These are phyloP conservation scores for Mycosphaerella sp. DNA, from an alignment of 2,329 filamentous ascomycete genomes.

Conservation along the genomic window DNA sequence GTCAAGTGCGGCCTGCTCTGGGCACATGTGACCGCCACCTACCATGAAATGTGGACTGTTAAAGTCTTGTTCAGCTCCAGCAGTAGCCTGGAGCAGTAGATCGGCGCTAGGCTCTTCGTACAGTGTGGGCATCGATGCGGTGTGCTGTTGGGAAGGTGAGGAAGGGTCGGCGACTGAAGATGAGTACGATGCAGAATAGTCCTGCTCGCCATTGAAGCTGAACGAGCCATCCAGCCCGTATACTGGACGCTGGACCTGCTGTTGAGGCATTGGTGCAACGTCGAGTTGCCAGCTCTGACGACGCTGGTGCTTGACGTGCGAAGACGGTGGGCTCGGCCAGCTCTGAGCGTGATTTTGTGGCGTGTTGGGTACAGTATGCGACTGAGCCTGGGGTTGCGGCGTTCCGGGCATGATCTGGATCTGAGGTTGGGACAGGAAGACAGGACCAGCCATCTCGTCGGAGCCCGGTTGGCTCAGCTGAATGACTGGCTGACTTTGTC, in stretches of 20 bases:
- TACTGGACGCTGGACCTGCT: slow-evolving; percentile 22
- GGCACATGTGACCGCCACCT: slow-evolving; percentile 29
- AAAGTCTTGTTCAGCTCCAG: slow-evolving; percentile 28
- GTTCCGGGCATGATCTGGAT: slow-evolving; percentile 26
- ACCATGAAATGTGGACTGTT: slow-evolving; percentile 30
- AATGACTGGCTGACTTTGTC: slow-evolving; percentile 18
- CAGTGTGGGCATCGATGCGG: slow-evolving; percentile 35
- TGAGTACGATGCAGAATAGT: slow-evolving; percentile 45
- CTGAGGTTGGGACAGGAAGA: slow-evolving; percentile 24
- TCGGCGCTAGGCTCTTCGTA: slow-evolving; percentile 30
- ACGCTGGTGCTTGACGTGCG: slow-evolving; percentile 28
- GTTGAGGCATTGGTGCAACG: slow-evolving; percentile 49
- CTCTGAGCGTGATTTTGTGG: slow-evolving; percentile 36
- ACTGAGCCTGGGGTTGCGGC: slow-evolving; percentile 28
- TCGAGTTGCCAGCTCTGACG: slow-evolving; percentile 43
- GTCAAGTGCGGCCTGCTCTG: slow-evolving; percentile 41
- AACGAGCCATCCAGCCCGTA: slow-evolving; percentile 33
- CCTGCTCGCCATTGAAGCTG: slow-evolving; percentile 36
- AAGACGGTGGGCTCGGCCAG: slow-evolving; percentile 32
- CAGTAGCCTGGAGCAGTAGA: slow-evolving; percentile 27
- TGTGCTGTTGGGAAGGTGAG: slow-evolving; percentile 36
- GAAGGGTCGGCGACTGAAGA: slow-evolving; percentile 44
- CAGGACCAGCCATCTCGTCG: slow-evolving; percentile 19
- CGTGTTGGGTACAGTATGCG: slow-evolving; percentile 48
- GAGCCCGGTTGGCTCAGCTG: slow-evolving; percentile 18